Percentiles rank a stretch among this genome's conserved stretches.
phyloP scores from a whole-genome alignment of 2,329 filamentous ascomycete genomes.

The Verticillium zaregamsianum region DNA sequence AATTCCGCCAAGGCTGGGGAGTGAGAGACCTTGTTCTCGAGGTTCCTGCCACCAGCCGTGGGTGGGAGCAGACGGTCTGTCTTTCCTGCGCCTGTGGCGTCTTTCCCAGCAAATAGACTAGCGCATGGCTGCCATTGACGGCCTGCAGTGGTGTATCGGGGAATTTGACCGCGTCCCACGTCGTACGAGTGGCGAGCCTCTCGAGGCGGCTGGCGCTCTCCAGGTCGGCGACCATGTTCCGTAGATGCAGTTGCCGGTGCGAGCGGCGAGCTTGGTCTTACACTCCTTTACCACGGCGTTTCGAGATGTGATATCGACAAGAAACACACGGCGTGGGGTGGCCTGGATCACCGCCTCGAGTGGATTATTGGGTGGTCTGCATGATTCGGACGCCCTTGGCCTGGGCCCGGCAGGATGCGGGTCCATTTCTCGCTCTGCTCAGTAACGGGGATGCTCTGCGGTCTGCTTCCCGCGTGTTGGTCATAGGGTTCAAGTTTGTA shows the following conservation, averaged over 20 bases:
- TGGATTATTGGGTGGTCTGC: background rate
- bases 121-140: background rate
- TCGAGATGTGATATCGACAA: background rate
- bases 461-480: background rate
- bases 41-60: background rate
- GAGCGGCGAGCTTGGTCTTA: background rate
- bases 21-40: background rate
- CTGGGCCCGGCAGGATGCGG: background rate
- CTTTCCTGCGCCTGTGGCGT: background rate
- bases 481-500: background rate
- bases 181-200: background rate
- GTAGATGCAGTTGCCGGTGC: background rate
- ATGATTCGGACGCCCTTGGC: background rate
- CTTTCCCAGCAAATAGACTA: background rate
- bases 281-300: background rate
- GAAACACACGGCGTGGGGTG: background rate
- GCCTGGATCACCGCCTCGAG: background rate
- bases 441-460: background rate
- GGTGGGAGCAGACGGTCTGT: background rate
- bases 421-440: background rate
- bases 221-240: background rate
- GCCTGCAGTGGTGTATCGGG: background rate
- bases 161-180: background rate
- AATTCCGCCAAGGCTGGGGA: background rate
- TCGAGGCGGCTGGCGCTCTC: background rate